phyloP scores from a whole-genome alignment of 2,329 filamentous ascomycete species.

The Teratosphaeriaceae sp. region DNA sequence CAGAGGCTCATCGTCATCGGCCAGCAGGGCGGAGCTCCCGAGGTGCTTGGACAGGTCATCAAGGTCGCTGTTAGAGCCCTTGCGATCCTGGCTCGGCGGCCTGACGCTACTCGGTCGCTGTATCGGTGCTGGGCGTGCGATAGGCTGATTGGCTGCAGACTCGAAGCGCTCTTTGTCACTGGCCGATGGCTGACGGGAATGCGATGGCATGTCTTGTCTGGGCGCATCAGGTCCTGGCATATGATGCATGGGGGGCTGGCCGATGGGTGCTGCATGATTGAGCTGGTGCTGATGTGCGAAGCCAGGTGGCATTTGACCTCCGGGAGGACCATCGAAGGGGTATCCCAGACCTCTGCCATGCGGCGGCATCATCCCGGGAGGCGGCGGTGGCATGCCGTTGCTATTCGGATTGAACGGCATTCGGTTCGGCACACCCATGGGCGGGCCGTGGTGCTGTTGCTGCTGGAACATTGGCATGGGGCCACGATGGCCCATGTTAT shows the following conservation, averaged over 20 bases:
- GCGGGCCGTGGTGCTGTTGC: conserved; percentile 43
- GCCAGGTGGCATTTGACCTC: conserved; percentile 33
- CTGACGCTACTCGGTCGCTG: conserved; percentile 72
- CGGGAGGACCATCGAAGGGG: conserved; percentile 41
- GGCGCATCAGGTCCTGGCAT: conserved; percentile 28
- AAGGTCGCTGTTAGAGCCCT: conserved; percentile 47
- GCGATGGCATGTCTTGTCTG: conserved; percentile 37
- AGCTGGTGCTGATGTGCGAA: conserved; percentile 38
- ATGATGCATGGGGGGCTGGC: conserved; percentile 20
- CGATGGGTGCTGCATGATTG: conserved; percentile 28
- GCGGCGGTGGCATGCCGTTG: conserved; percentile 36
- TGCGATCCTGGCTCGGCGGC: conserved; percentile 40
- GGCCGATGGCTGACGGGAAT: conserved; percentile 71
- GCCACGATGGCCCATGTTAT: conserved; percentile 44
- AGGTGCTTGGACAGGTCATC: conserved; percentile 53
- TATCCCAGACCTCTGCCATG: conserved; percentile 46
- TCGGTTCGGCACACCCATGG: conserved; percentile 38
- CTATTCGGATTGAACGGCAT: conserved; percentile 50
- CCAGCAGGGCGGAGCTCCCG: conserved; percentile 81
- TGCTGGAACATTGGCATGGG: conserved; percentile 50
- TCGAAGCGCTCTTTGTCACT: conserved; percentile 55
- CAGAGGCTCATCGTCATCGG: conserved; percentile 61
- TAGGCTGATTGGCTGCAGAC: conserved; percentile 59
- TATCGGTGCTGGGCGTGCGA: conserved; percentile 78
- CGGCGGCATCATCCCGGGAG: conserved; percentile 49